These are phyloP conservation scores for Ensete glaucum DNA, from an alignment of 176 grass and related monocot genomes.

Conservation along the genomic window DNA sequence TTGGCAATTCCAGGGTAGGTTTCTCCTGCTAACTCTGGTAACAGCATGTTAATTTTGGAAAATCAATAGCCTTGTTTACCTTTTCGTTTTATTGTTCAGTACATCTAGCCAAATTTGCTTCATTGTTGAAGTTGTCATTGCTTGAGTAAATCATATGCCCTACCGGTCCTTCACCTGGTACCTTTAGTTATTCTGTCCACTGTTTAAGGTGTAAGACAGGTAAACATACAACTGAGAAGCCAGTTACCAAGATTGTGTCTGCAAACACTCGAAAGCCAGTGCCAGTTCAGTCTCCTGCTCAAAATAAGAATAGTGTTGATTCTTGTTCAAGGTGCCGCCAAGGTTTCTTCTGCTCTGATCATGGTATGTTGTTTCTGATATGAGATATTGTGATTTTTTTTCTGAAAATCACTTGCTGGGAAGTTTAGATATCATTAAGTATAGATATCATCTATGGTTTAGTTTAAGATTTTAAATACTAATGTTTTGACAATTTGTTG, in stretches of 20 bases:
- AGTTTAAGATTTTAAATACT: not conserved
- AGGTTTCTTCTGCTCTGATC: constrained; percentile 96
- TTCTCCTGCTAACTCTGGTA: not conserved
- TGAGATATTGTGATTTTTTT: constrained; percentile 2
- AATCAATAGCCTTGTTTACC: not conserved
- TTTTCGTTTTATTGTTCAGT: too few relatives aligned
- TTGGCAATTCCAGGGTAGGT: constrained; percentile 93
- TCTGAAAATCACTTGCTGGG: not conserved
- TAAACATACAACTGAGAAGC: constrained; percentile 92
- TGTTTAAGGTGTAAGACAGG: constrained; percentile 74
- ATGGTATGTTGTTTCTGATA: constrained; percentile 47
- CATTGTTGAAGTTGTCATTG: not conserved
- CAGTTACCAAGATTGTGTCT: constrained; percentile 53
- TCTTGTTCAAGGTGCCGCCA: constrained; percentile 74
- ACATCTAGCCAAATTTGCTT: not conserved
- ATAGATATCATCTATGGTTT: not conserved
- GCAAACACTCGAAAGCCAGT: constrained; percentile 36
- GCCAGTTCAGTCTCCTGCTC: constrained; percentile 31
- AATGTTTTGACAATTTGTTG: not conserved
- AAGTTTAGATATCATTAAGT: not conserved
- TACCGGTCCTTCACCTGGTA: not conserved
- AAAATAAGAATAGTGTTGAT: constrained; percentile 35
- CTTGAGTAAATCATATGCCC: not conserved
- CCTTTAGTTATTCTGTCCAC: not conserved
- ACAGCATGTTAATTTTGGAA: not conserved